phyloP scores from a whole-genome alignment of 129 eudicot genomes.

The Chrysanthemum lavandulifolium region DNA sequence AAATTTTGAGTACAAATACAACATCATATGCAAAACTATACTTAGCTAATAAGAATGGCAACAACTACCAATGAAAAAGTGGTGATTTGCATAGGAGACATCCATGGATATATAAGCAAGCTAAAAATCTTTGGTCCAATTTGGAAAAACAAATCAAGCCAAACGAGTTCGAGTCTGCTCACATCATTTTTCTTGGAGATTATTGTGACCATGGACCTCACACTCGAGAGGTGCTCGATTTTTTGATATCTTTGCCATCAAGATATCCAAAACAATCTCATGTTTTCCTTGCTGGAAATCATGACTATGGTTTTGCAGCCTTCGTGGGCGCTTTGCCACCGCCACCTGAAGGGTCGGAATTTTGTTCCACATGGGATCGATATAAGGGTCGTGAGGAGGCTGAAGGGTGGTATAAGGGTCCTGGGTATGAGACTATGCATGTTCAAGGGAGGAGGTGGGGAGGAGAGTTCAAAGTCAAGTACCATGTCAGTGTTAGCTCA shows the following conservation, averaged over 20 bases:
- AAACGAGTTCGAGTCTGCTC: slow-evolving; percentile 21
- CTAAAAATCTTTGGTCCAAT: slow-evolving; percentile 41
- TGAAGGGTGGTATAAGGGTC: slow-evolving; percentile 82
- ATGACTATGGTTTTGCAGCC: slow-evolving; percentile 78
- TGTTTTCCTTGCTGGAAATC: slow-evolving; percentile 80
- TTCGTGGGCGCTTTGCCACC: slow-evolving; percentile 62
- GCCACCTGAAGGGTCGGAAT: slow-evolving; percentile 53
- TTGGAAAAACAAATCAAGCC: slow-evolving; percentile 28
- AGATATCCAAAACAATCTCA: slow-evolving; percentile 79
- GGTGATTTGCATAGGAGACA: no score
- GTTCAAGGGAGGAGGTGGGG: slow-evolving; percentile 88
- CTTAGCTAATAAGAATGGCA: no score
- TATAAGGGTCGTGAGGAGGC: slow-evolving; percentile 56
- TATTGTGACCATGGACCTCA: slow-evolving; percentile 83
- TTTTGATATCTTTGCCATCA: slow-evolving; percentile 58
- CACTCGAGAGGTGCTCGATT: slow-evolving; percentile 63
- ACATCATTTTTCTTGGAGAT: slow-evolving; percentile 76
- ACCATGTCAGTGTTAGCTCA: slow-evolving; percentile 59
- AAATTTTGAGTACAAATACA: no score
- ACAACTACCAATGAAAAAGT: no score
- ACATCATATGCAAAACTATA: no score
- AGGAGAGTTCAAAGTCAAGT: slow-evolving; percentile 48
- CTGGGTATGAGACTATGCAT: slow-evolving; percentile 75
- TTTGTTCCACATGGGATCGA: slow-evolving; percentile 69
- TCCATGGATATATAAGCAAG: slow-evolving; percentile 29